Evolutionary conservation across 768 basidiomycete genomes (phyloP), one percentile per base, ranked within the genome.

Genomic region (Pluteus cervinus): DNA sequence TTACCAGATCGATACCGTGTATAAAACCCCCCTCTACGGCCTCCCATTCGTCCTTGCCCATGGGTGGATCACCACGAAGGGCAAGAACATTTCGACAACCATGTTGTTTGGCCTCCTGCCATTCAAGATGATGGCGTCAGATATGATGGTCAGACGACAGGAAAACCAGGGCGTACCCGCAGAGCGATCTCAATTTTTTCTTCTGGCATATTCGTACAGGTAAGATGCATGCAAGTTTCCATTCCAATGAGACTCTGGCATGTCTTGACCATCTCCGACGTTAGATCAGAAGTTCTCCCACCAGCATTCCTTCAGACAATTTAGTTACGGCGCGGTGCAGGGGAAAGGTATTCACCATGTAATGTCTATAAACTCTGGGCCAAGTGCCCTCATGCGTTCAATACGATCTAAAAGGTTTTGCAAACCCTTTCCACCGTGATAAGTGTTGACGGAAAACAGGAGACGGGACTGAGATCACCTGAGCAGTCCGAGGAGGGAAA

Each of bases 341-440:
- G 16, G 6, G 22, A 32, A 46, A 43, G 37, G 36, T 8, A 41
- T 68, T 32, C 43, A 81, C 90, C 90, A 98, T 57, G 94, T 98
- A 53, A 98, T 94, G 58, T 98, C 94, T 50, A 98, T 86, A 56
- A 99, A 99, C 58, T 96, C 94, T 7, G 96, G 96, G 2, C 96
- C 94, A 24, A 96, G 65, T 6, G 77, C 76, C 37, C 91, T 76
- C 96, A 99, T 98, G 46, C 93, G 88, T 61, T 98, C 94, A 65
- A 99, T 98, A 52, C 96, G 92, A 62, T 97, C 93, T 43, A 96
- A 73, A 23, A 99, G 70, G 60, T 99, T 99, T 82, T 94, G 89
- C 32, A 96, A 65, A 46, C 88, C 89, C 81, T 94, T 48, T 3
- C 29, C 29, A 20, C 24, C 32, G 33, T 11, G 25, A 38, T 40